Base-by-base conservation (phyloP, 495 filamentous ascomycete genomes). In the Penicillium verhagenii region DNA sequence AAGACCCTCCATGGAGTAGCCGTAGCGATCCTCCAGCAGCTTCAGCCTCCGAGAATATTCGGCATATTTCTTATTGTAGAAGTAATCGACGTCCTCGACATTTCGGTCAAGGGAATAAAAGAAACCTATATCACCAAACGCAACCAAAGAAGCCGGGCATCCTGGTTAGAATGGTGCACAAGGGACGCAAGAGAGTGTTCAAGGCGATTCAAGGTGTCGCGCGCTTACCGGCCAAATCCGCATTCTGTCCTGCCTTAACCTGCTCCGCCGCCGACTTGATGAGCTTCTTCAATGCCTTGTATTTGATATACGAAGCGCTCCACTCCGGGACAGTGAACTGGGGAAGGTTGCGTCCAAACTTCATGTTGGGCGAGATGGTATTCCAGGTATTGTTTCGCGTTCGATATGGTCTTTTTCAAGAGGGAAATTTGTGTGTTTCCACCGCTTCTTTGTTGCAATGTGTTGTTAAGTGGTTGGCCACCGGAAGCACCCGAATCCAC, bases 261-360 rank as follows among this genome's bases (percentile, higher is more conserved):
- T 81, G 77, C 37, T 77, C 81, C 20, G 82, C 79, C 13, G 84
- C 86, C 4, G 85, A 79, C 71, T 95, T 97, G 71, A 97, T 91
- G 40, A 96, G 80, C 78, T 94, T 93, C 76, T 98, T 98, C 65
- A 97, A 74, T 33, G 86, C 82, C 70, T 97, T 97, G 79, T 98
- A 98, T 68, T 96, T 87, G 75, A 98, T 96, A 65, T 98, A 98
- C 16, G 81, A 85, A 29, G 86, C 73, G 52, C 92, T 89, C 92
- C 92, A 98, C 73, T 98, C 94, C 10, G 94, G 94, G 52, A 97
- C 94, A 66, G 96, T 92, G 67, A 96, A 96, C 37, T 93, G 87
- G 11, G 91, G 79, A 47, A 98, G 81, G 75, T 86, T 90, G 73
- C 81, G 83, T 47, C 89, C 88, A 63, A 93, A 93, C 77, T 93